These are phyloP conservation scores for Cercospora zeae-maydis DNA, from an alignment of 2,329 filamentous ascomycete genomes.

Conservation along the genomic window DNA sequence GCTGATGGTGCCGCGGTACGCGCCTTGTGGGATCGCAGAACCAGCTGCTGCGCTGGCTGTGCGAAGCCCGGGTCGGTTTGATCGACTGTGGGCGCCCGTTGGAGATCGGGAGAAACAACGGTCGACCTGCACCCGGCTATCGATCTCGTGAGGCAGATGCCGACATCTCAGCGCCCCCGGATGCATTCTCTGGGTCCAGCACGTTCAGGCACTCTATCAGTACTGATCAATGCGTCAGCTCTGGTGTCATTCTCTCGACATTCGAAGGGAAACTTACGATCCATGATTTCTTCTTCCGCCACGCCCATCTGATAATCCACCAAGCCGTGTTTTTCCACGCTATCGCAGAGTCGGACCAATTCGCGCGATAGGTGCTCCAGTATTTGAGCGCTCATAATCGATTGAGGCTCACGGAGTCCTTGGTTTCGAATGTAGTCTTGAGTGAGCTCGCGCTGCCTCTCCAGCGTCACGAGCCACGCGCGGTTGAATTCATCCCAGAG, in stretches of 20 bases:
- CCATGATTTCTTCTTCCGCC: constrained; percentile 88
- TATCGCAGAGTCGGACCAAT: constrained; percentile 76
- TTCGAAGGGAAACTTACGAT: constrained; percentile 56
- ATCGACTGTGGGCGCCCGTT: background rate
- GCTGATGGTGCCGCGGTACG: background rate
- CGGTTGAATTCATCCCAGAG: constrained; percentile 95
- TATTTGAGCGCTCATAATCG: constrained; percentile 63
- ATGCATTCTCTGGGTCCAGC: constrained; percentile 24
- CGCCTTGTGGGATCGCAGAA: background rate
- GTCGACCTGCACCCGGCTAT: constrained; percentile 4
- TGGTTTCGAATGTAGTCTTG: constrained; percentile 58
- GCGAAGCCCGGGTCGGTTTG: background rate
- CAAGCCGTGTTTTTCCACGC: constrained; percentile 83
- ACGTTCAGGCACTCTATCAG: constrained; percentile 24
- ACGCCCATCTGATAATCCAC: constrained; percentile 98
- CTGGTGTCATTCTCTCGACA: background rate
- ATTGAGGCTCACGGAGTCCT: constrained; percentile 55
- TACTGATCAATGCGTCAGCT: constrained; percentile 21
- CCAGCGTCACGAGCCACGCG: constrained; percentile 79
- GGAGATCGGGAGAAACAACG: background rate
- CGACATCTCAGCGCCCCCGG: constrained; percentile 21
- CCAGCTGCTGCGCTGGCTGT: background rate
- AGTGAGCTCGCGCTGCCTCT: constrained; percentile 75
- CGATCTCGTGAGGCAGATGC: constrained; percentile 19
- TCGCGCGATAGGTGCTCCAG: constrained; percentile 79